A percentile compares a stretch with the other conserved stretches of the same genome.
Evolutionary conservation across 2,329 filamentous ascomycete genomes (phyloP).

Genomic region (Calonectria ilicicola): DNA sequence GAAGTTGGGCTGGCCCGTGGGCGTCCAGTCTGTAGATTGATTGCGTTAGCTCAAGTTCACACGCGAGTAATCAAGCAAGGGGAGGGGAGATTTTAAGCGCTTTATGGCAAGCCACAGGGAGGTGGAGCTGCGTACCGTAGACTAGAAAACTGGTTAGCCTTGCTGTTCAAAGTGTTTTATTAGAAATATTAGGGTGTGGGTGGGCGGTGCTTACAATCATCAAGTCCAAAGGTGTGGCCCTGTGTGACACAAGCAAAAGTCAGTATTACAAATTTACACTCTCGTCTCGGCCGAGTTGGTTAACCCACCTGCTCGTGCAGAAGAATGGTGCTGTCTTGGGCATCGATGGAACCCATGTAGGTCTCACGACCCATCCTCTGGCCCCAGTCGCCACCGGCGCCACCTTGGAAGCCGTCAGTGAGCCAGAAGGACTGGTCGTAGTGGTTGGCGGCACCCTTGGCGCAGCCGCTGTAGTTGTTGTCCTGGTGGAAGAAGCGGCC

Average conservation of each 20-base stretch:
- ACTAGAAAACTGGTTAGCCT: slow-evolving; percentile 23
- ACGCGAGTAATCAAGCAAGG: not conserved
- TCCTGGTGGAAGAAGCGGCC: slow-evolving; percentile 59
- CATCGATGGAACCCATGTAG: slow-evolving; percentile 52
- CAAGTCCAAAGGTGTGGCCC: slow-evolving; percentile 57
- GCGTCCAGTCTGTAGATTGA: slow-evolving; percentile 52
- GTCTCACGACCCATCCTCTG: slow-evolving; percentile 58
- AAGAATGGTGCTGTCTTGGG: slow-evolving; percentile 56
- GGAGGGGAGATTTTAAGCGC: not conserved
- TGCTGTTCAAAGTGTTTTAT: not conserved
- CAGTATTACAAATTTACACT: not conserved
- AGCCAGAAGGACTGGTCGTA: slow-evolving; percentile 62
- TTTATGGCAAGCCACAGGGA: not conserved
- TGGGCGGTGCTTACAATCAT: slow-evolving; percentile 46
- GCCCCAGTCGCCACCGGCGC: slow-evolving; percentile 61
- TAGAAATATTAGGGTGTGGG: not conserved
- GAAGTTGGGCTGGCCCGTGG: slow-evolving; percentile 54
- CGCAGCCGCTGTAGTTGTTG: slow-evolving; percentile 54
- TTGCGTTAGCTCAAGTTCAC: not conserved
- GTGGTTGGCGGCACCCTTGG: slow-evolving; percentile 48
- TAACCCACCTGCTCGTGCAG: slow-evolving; percentile 53
- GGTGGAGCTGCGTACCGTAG: slow-evolving; percentile 25
- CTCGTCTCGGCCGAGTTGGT: not conserved
- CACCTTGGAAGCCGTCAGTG: slow-evolving; percentile 57
- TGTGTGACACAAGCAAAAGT: not conserved